Evolutionary conservation across 2,329 filamentous ascomycete species (phyloP), one percentile per base, ranked within the genome.

Genomic region (Claviceps quebecensis): DNA sequence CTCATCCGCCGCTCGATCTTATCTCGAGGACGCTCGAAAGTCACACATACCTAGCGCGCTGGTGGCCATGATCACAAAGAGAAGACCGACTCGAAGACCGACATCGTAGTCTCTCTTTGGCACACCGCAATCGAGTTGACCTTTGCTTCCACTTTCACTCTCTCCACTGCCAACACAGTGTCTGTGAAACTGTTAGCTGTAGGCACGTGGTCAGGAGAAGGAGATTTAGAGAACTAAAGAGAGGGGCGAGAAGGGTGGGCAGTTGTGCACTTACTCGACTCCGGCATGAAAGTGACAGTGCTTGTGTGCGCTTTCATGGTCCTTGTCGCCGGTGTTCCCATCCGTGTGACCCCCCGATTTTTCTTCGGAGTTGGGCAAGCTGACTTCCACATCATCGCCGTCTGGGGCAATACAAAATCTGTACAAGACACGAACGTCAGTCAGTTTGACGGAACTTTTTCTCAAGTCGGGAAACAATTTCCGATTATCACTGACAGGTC

Each of bases 11-110:
- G 17, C 29, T 23, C 17, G 8, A 22, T 4, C 5, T 13, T 17
- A 13, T 13, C 5, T 26, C 41, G 34, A 7, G 36, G 36, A 16
- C 3, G 2, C 37, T 37, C n/a, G 34, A 9, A 44, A 26, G 22
- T 23, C 17, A 8, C n/a, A 52, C 63, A 52, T 64, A 69, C 81
- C 84, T 23, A 88, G 72, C 0, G 74, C 72, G 57, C 84, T 86
- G 2, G 84, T 86, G 0, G 71, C 74, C 1, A 89, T 70, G 45
- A 89, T 79, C 37, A 81, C 84, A 60, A 89, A 89, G 19, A 89
- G 67, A 0, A 87, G 75, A 1, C 85, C 86, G 48, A 88, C 73
- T 8, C 86, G 77, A 2, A 89, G 71, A 1, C 72, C 72, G 19
- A 87, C 71, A 58, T 89, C 78, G 67, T 88, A 89, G 48, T 84